Conservation (phyloP, 2,329 filamentous ascomycete species). For the Pseudogymnoascus sp. region DNA sequence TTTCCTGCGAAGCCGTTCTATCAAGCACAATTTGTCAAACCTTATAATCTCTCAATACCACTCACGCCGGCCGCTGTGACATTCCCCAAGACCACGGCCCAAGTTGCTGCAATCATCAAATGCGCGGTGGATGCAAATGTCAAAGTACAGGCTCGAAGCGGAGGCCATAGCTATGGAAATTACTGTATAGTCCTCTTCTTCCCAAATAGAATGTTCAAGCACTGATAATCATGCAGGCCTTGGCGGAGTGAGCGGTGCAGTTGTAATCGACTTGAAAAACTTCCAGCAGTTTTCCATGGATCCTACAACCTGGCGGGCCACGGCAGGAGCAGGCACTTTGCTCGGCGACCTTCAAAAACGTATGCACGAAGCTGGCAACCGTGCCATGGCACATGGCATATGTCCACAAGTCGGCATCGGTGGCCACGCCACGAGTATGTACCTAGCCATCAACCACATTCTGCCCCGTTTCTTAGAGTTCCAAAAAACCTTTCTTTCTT, state of each 20-base stretch:
- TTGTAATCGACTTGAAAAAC: conserved; percentile 47
- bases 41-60: conserved; percentile 18
- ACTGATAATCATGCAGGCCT: conserved; percentile 27
- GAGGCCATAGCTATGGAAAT: conserved; percentile 46
- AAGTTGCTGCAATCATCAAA: conserved; percentile 35
- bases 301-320: conserved; percentile 42
- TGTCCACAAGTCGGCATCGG: conserved; percentile 52
- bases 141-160: conserved; percentile 42
- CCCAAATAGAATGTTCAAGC: not conserved
- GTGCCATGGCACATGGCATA: conserved; percentile 52
- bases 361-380: conserved; percentile 41
- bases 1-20: conserved; percentile 17
- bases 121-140: conserved; percentile 35
- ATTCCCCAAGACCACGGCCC: conserved; percentile 23
- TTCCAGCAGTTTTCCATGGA: conserved; percentile 47
- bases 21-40: conserved; percentile 14
- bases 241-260: conserved; percentile 41
- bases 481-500: not conserved
- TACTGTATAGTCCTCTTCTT: conserved; percentile 24
- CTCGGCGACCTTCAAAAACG: conserved; percentile 43
- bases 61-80: conserved; percentile 19
- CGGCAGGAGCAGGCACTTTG: conserved; percentile 44
- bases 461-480: conserved; percentile 29
- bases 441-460: conserved; percentile 30
- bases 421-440: conserved; percentile 42